Conservation (phyloP, 768 basidiomycete species). For the Suillus fuscotomentosus region DNA sequence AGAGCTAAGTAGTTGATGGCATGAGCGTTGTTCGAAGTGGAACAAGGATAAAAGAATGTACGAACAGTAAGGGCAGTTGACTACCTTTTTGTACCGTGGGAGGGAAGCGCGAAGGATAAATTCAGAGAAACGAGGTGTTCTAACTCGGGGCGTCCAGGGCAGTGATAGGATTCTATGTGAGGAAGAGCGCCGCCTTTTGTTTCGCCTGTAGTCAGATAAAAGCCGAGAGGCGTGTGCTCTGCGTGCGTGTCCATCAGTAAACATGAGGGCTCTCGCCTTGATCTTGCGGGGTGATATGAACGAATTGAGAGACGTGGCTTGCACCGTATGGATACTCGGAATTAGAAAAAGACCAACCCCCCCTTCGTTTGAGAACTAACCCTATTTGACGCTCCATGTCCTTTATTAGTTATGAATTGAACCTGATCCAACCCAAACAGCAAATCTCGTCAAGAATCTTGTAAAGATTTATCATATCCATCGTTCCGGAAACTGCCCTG, state of each 20-base stretch:
- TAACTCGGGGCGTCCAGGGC: background rate
- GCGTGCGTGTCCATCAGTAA: constrained; percentile 19
- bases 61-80: background rate
- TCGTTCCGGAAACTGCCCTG: constrained; percentile 18
- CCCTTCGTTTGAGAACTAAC: constrained; percentile 28
- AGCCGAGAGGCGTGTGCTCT: constrained; percentile 23
- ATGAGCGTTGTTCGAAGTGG: background rate
- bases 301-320: constrained; percentile 8
- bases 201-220: constrained; percentile 24
- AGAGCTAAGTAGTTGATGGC: background rate
- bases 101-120: background rate
- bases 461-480: constrained; percentile 21
- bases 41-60: background rate
- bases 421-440: constrained; percentile 29
- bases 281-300: constrained; percentile 17
- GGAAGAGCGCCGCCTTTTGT: background rate
- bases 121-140: background rate
- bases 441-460: constrained; percentile 18
- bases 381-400: constrained; percentile 26
- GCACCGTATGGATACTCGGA: constrained; percentile 4
- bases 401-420: constrained; percentile 22
- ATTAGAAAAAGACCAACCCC: constrained; percentile 16
- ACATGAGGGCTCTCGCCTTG: constrained; percentile 28
- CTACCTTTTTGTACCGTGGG: constrained; percentile 6
- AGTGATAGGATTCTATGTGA: background rate